These are phyloP conservation scores for Manihot esculenta DNA, from an alignment of 441 rosid species.

Conservation along the genomic window DNA sequence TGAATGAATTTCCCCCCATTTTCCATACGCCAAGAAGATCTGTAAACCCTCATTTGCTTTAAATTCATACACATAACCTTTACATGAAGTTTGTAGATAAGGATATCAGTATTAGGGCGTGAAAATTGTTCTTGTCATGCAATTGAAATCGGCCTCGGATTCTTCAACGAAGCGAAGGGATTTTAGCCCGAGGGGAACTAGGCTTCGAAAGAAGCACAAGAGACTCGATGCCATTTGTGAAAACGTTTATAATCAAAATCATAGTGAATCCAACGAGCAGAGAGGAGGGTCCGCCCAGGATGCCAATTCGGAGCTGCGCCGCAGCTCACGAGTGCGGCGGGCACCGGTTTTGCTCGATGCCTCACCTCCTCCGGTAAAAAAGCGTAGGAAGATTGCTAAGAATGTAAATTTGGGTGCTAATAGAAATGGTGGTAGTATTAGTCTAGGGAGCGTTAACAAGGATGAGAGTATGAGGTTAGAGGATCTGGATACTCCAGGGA, in stretches of 20 bases:
- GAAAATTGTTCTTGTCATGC: slow-evolving; percentile 48
- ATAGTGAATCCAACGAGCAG: slow-evolving; percentile 38
- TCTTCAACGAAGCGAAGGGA: slow-evolving; percentile 43
- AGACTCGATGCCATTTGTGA: slow-evolving; percentile 91
- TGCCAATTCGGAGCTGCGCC: slow-evolving; percentile 55
- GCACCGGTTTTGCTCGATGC: slow-evolving; percentile 74
- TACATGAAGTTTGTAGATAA: not conserved
- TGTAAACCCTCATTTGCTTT: slow-evolving; percentile 5
- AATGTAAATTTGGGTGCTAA: slow-evolving; percentile 27
- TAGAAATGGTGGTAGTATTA: slow-evolving; percentile 21
- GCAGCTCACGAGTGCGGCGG: slow-evolving; percentile 76
- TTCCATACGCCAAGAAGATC: slow-evolving; percentile 14
- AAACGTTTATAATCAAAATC: slow-evolving; percentile 68
- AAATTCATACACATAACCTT: not conserved
- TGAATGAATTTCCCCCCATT: not conserved
- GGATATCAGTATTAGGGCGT: not conserved
- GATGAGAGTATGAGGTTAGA: slow-evolving; percentile 28
- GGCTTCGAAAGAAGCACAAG: slow-evolving; percentile 81
- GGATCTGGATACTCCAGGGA: slow-evolving; percentile 42
- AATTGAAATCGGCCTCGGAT: slow-evolving; percentile 46
- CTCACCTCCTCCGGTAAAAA: slow-evolving; percentile 77
- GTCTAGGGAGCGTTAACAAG: slow-evolving; percentile 26
- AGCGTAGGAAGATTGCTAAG: slow-evolving; percentile 43
- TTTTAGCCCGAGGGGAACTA: slow-evolving; percentile 42
- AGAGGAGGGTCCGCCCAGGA: slow-evolving; percentile 16